These are phyloP conservation scores for Curvularia sp. DNA, from an alignment of 2,329 filamentous ascomycete genomes.

Conservation along the genomic window DNA sequence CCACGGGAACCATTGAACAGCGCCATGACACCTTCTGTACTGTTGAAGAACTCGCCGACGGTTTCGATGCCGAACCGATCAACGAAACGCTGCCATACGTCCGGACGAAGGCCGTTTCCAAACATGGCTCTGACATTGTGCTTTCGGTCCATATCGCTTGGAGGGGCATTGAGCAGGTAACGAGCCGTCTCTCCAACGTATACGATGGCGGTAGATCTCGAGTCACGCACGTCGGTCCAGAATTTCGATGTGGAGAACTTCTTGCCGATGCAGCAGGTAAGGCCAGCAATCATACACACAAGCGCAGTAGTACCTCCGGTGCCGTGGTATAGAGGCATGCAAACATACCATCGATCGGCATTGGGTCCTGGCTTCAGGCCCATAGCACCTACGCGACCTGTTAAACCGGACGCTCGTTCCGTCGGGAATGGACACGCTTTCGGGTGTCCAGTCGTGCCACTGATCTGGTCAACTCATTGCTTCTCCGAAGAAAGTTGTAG, in stretches of 20 bases:
- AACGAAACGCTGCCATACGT: conserved; percentile 71
- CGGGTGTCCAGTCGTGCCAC: conserved; percentile 77
- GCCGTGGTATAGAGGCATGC: conserved; percentile 80
- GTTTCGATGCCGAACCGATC: conserved; percentile 68
- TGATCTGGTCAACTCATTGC: conserved; percentile 39
- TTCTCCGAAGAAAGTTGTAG: background rate
- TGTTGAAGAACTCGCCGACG: conserved; percentile 79
- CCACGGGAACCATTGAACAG: conserved; percentile 67
- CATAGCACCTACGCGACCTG: conserved; percentile 47
- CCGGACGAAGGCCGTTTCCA: conserved; percentile 72
- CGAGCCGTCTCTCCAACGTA: conserved; percentile 81
- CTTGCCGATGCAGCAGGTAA: conserved; percentile 68
- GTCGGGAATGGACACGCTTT: conserved; percentile 72
- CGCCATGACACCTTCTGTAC: conserved; percentile 73
- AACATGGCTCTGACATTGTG: conserved; percentile 68
- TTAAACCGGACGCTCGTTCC: conserved; percentile 54
- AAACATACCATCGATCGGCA: conserved; percentile 73
- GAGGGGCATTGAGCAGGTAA: conserved; percentile 73
- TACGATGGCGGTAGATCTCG: conserved; percentile 72
- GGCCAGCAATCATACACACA: conserved; percentile 61
- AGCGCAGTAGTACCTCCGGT: conserved; percentile 70
- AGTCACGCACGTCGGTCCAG: conserved; percentile 75
- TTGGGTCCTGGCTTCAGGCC: conserved; percentile 50
- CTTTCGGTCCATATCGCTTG: conserved; percentile 65
- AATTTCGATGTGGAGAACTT: conserved; percentile 74